These are phyloP conservation scores for Amanita pseudoporphyria DNA, from an alignment of 768 basidiomycete genomes.

Conservation along the genomic window DNA sequence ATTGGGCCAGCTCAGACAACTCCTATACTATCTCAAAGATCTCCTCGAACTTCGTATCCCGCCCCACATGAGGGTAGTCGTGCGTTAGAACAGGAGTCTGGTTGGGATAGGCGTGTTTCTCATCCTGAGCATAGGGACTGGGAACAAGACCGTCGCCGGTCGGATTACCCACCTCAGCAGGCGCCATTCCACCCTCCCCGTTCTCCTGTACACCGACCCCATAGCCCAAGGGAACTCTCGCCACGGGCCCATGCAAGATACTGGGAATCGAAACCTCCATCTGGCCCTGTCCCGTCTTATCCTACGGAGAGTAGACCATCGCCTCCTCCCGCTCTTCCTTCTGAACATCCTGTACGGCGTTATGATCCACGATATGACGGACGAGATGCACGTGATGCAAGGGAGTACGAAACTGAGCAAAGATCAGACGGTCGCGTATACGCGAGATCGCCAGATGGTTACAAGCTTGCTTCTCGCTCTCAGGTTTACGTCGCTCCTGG, in stretches of 20 bases:
- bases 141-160: slow-evolving; percentile 37
- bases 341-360: slow-evolving; percentile 36
- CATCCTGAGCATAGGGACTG: slow-evolving; percentile 41
- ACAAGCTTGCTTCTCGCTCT: slow-evolving; percentile 21
- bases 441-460: slow-evolving; percentile 37
- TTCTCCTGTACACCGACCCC: slow-evolving; percentile 29
- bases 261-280: slow-evolving; percentile 54
- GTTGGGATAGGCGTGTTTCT: slow-evolving; percentile 53
- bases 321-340: slow-evolving; percentile 19
- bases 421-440: slow-evolving; percentile 25
- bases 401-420: slow-evolving; percentile 38
- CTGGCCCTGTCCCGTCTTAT: slow-evolving; percentile 23
- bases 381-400: slow-evolving; percentile 24
- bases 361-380: slow-evolving; percentile 59
- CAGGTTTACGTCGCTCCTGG: slow-evolving; percentile 19
- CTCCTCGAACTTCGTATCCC: slow-evolving; percentile 42
- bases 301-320: slow-evolving; percentile 22
- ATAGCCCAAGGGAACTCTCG: slow-evolving; percentile 52
- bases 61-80: slow-evolving; percentile 37
- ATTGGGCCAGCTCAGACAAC: slow-evolving; percentile 44
- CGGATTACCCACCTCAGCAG: slow-evolving; percentile 29
- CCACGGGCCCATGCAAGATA: slow-evolving; percentile 46
- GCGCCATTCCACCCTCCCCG: slow-evolving; percentile 30
- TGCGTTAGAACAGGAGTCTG: slow-evolving; percentile 38
- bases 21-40: slow-evolving; percentile 39